Evolutionary conservation across 2,329 filamentous ascomycete species (phyloP).

Genomic region (Pseudogymnoascus sp.): DNA sequence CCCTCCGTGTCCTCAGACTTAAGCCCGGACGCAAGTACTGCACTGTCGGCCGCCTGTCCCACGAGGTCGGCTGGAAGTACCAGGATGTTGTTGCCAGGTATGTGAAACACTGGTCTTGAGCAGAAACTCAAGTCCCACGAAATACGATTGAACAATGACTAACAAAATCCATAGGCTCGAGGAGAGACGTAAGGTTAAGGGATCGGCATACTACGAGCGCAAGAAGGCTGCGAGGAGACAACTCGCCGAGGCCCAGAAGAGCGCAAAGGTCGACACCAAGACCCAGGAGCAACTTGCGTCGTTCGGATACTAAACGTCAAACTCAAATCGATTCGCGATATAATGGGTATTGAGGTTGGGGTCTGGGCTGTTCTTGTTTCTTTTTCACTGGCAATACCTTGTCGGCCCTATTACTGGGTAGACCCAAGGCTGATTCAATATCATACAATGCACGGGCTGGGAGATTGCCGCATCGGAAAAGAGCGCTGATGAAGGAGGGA

Average conservation of each 20-base stretch:
- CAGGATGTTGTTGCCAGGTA: slow-evolving; percentile 97
- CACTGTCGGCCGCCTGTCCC: slow-evolving; percentile 94
- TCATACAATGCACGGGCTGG: slow-evolving; percentile 26
- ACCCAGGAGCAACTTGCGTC: slow-evolving; percentile 81
- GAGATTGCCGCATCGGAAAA: slow-evolving; percentile 27
- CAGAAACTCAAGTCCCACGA: slow-evolving; percentile 22
- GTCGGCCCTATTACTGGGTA: slow-evolving; percentile 27
- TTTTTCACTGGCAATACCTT: slow-evolving; percentile 30
- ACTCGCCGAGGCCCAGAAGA: slow-evolving; percentile 88
- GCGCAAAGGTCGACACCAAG: slow-evolving; percentile 78
- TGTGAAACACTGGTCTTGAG: background rate
- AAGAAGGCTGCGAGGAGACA: slow-evolving; percentile 95
- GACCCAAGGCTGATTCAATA: slow-evolving; percentile 28
- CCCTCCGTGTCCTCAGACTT: slow-evolving; percentile 89
- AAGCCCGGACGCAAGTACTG: slow-evolving; percentile 99
- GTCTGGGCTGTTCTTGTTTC: slow-evolving; percentile 25
- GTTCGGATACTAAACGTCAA: slow-evolving; percentile 73
- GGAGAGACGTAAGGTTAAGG: slow-evolving; percentile 99
- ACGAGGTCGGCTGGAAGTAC: slow-evolving; percentile 99
- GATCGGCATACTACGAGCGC: slow-evolving; percentile 98
- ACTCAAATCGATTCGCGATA: slow-evolving; percentile 13
- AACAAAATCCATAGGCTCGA: slow-evolving; percentile 65
- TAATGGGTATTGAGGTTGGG: slow-evolving; percentile 17
- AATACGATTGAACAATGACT: background rate
- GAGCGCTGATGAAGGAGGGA: slow-evolving; percentile 26